Percentiles rank a stretch among this genome's conserved stretches.
Conservation (phyloP, 148 eudicot species). For the Rhododendron williamsianum region DNA sequence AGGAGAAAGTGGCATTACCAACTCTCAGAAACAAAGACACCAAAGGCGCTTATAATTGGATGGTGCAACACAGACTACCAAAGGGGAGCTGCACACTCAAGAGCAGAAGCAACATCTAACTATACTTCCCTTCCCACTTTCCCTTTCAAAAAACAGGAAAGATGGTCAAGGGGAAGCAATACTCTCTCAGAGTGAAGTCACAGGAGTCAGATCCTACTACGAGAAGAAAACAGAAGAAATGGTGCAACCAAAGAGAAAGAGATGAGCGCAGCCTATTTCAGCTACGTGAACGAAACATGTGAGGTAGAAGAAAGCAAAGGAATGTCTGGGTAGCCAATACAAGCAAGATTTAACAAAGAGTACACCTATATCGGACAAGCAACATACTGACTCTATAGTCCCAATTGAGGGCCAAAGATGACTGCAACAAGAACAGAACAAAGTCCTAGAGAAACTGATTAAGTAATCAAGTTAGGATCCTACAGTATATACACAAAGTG, state of each 20-base stretch:
- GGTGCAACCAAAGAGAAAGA: slow-evolving; percentile 2
- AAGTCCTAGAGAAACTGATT: slow-evolving; percentile 13
- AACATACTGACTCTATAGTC: neutral
- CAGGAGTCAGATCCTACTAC: slow-evolving; percentile 26
- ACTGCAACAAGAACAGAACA: neutral
- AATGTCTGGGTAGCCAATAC: neutral
- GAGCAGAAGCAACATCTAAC: slow-evolving; percentile 8
- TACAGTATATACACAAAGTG: slow-evolving; percentile 35
- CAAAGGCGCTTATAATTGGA: slow-evolving; percentile 9
- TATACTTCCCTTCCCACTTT: slow-evolving; percentile 42
- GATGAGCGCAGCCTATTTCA: slow-evolving; percentile 12
- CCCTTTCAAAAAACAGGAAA: slow-evolving; percentile 58
- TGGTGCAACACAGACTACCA: slow-evolving; percentile 8
- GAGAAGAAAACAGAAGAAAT: slow-evolving; percentile 12
- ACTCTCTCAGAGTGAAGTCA: slow-evolving; percentile 18
- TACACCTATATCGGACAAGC: neutral
- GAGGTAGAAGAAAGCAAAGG: neutral
- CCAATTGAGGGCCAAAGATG: slow-evolving; percentile 5
- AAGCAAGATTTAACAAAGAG: slow-evolving; percentile 3
- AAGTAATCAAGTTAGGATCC: slow-evolving; percentile 29
- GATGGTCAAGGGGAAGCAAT: slow-evolving; percentile 28
- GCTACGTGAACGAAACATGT: slow-evolving; percentile 7
- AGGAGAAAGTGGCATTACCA: slow-evolving; percentile 2
- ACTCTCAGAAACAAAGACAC: neutral
- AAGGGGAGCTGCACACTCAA: slow-evolving; percentile 1